Percentiles rank a stretch among this genome's conserved stretches.
Evolutionary conservation across 768 basidiomycete genomes (phyloP).

Genomic region (Podaxis sp.): DNA sequence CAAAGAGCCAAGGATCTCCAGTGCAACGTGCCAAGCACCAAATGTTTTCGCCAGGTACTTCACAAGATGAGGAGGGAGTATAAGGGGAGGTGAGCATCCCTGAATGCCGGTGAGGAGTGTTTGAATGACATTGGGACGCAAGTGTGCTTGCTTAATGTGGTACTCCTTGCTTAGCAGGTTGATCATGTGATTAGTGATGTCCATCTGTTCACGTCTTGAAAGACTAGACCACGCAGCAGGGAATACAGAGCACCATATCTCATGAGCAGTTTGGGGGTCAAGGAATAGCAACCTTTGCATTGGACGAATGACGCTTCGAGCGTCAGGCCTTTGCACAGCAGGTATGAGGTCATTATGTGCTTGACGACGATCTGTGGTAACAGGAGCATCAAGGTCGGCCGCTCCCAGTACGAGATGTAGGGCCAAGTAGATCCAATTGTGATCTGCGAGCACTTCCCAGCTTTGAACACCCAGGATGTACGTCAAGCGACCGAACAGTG

Average conservation of each 20-base stretch:
- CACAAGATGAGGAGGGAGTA: slow-evolving; percentile 89
- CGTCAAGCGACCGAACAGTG: slow-evolving; percentile 76
- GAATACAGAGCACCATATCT: slow-evolving; percentile 87
- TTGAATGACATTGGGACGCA: slow-evolving; percentile 91
- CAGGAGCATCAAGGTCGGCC: slow-evolving; percentile 42
- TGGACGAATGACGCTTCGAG: slow-evolving; percentile 65
- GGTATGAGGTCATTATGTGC: slow-evolving; percentile 30
- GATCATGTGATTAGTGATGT: slow-evolving; percentile 88
- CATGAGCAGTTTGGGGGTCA: slow-evolving; percentile 75
- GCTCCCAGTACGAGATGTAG: slow-evolving; percentile 83
- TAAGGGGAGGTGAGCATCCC: slow-evolving; percentile 84
- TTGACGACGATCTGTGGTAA: slow-evolving; percentile 40
- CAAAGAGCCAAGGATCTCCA: slow-evolving; percentile 84
- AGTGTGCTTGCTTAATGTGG: slow-evolving; percentile 83
- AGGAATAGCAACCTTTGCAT: slow-evolving; percentile 82
- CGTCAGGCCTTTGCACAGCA: slow-evolving; percentile 33
- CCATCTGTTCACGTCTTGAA: slow-evolving; percentile 82
- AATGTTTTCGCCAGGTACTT: slow-evolving; percentile 97
- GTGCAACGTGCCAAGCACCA: slow-evolving; percentile 89
- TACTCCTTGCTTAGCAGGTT: slow-evolving; percentile 91
- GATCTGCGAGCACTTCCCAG: slow-evolving; percentile 91
- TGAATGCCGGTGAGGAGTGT: slow-evolving; percentile 84
- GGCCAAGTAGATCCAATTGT: slow-evolving; percentile 93
- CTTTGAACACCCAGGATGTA: slow-evolving; percentile 92
- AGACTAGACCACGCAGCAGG: slow-evolving; percentile 84